phyloP scores from a whole-genome alignment of 2,329 filamentous ascomycete genomes.

The Fusarium begoniae region DNA sequence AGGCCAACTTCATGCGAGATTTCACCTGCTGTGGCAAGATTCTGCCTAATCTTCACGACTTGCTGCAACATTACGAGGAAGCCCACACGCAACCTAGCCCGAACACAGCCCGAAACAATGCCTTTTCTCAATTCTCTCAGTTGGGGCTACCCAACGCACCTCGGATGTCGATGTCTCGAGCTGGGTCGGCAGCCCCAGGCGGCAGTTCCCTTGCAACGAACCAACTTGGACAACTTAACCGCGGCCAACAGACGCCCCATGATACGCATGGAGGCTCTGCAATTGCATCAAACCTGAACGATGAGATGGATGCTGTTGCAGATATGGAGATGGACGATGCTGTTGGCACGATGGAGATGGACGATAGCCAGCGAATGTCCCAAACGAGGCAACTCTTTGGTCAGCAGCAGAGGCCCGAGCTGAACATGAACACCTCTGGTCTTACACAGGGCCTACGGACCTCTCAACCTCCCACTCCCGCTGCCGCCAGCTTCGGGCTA shows the following conservation, averaged over 20 bases:
- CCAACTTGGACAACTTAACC: slow-evolving; percentile 49
- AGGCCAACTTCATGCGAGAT: slow-evolving; percentile 97
- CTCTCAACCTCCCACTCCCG: slow-evolving; percentile 87
- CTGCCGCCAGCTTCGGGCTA: slow-evolving; percentile 78
- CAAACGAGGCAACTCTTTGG: slow-evolving; percentile 75
- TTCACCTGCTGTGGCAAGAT: slow-evolving; percentile 94
- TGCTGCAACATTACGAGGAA: slow-evolving; percentile 97
- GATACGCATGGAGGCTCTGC: slow-evolving; percentile 54
- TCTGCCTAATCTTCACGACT: slow-evolving; percentile 89
- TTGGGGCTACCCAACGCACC: slow-evolving; percentile 46
- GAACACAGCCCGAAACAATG: slow-evolving; percentile 52
- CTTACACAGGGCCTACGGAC: slow-evolving; percentile 81
- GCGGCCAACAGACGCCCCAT: slow-evolving; percentile 44
- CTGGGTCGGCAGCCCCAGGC: slow-evolving; percentile 44
- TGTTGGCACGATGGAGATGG: slow-evolving; percentile 71
- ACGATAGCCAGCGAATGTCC: slow-evolving; percentile 72
- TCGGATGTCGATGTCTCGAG: slow-evolving; percentile 48
- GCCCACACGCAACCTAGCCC: slow-evolving; percentile 78
- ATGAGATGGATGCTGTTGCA: slow-evolving; percentile 85
- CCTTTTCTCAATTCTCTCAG: slow-evolving; percentile 53
- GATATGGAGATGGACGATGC: slow-evolving; percentile 98
- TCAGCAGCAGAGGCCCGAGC: slow-evolving; percentile 71
- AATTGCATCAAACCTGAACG: slow-evolving; percentile 51
- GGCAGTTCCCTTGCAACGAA: slow-evolving; percentile 42
- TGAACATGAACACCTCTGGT: slow-evolving; percentile 84